Percentiles rank a stretch among this genome's conserved stretches.
These are phyloP conservation scores for Phytophthora nicotianae DNA, from an alignment of 352 stramenopile species.

Conservation along the genomic window DNA sequence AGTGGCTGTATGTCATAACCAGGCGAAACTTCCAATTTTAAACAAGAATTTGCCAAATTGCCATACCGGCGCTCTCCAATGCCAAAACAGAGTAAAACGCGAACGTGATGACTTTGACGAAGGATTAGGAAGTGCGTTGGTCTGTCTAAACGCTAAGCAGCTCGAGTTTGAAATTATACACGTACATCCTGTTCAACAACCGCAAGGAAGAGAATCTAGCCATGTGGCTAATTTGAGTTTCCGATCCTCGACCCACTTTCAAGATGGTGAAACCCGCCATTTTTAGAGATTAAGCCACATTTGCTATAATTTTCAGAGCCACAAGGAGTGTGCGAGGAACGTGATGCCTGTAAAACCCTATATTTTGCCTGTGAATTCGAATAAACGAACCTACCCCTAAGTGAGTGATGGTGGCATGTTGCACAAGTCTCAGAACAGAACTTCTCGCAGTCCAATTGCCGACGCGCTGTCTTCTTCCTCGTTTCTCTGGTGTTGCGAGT, in stretches of 20 bases:
- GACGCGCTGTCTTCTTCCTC: conserved; percentile 4
- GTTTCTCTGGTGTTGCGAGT: not conserved
- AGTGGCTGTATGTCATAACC: not conserved
- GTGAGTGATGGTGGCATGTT: conserved; percentile 21
- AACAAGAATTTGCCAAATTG: not conserved
- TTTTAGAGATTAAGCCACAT: not conserved
- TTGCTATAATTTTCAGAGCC: conserved; percentile 9
- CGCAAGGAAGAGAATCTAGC: no score
- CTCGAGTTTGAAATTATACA: no score
- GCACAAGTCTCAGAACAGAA: conserved; percentile 27
- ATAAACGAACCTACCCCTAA: conserved; percentile 4
- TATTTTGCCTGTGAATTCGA: not conserved
- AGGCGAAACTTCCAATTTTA: not conserved
- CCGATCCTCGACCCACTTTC: not conserved
- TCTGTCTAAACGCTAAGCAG: no score
- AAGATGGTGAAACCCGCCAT: not conserved
- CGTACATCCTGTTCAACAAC: no score
- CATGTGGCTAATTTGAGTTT: no score
- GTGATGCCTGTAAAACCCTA: not conserved
- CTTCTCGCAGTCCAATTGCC: conserved; percentile 4
- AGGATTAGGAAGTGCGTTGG: no score
- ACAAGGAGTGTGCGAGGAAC: conserved; percentile 37
- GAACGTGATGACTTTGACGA: no score
- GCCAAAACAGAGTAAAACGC: no score
- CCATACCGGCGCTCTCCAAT: no score